These are phyloP conservation scores for Xylaria castorea DNA, from an alignment of 495 filamentous ascomycete genomes.

Conservation along the genomic window DNA sequence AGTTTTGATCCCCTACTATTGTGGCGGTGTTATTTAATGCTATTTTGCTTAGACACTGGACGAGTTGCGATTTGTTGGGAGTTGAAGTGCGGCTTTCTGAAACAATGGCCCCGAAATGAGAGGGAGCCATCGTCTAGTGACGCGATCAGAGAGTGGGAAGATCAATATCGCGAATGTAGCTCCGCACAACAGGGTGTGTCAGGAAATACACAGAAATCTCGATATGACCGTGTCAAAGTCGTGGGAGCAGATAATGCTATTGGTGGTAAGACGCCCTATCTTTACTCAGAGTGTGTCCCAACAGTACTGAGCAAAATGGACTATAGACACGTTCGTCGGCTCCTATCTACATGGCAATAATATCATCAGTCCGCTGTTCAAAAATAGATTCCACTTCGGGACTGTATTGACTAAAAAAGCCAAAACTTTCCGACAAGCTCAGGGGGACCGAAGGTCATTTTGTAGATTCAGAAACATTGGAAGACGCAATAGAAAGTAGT, in stretches of 20 bases:
- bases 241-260: background rate
- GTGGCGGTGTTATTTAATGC: background rate
- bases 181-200: background rate
- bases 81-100: background rate
- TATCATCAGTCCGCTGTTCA: background rate
- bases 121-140: background rate
- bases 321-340: background rate
- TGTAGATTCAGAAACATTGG: background rate
- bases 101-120: background rate
- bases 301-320: slow-evolving; percentile 2
- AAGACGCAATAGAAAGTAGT: background rate
- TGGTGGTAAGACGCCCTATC: slow-evolving; percentile 7
- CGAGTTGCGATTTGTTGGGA: slow-evolving; percentile 7
- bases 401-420: background rate
- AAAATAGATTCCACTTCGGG: background rate
- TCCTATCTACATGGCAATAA: background rate
- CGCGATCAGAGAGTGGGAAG: background rate
- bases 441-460: background rate
- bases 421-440: background rate
- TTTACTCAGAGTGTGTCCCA: background rate
- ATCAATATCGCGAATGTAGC: background rate
- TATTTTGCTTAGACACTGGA: background rate
- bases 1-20: background rate
- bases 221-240: background rate
- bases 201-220: background rate